These are phyloP conservation scores for Cunninghamia lanceolata DNA, from an alignment of 75 land plant genomes.

Conservation along the genomic window DNA sequence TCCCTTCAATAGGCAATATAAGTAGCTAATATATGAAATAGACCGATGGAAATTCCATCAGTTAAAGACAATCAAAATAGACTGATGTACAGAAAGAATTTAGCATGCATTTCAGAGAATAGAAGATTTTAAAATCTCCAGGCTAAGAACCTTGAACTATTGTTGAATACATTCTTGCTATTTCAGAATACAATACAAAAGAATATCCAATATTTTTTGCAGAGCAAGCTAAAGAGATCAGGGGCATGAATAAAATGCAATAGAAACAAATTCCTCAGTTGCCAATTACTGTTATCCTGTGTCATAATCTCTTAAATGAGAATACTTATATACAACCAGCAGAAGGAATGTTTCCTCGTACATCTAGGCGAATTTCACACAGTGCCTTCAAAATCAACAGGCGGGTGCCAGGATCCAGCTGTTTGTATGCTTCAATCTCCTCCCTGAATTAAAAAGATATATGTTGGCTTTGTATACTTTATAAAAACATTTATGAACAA, in stretches of 20 bases:
- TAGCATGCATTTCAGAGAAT: neutral
- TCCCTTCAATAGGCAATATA: neutral
- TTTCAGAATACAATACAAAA: neutral
- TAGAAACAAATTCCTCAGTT: neutral
- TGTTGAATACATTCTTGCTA: neutral
- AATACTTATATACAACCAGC: neutral
- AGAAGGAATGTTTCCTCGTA: conserved; percentile 19
- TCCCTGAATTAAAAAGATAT: conserved; percentile 37
- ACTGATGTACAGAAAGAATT: neutral
- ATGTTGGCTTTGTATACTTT: neutral
- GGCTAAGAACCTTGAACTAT: neutral
- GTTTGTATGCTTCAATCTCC: conserved; percentile 65
- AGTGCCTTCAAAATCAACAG: conserved; percentile 79
- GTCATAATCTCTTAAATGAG: neutral
- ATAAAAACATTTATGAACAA: neutral
- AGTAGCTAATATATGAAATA: no score
- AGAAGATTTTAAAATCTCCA: neutral
- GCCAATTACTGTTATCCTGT: neutral
- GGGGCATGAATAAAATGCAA: neutral
- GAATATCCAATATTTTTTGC: neutral
- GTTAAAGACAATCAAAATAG: neutral
- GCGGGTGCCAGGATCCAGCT: conserved; percentile 65
- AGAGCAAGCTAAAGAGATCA: neutral
- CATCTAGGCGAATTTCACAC: conserved; percentile 86
- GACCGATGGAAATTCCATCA: no score